phyloP scores from a whole-genome alignment of 139 green algal species.

The Chlorella sp. region DNA sequence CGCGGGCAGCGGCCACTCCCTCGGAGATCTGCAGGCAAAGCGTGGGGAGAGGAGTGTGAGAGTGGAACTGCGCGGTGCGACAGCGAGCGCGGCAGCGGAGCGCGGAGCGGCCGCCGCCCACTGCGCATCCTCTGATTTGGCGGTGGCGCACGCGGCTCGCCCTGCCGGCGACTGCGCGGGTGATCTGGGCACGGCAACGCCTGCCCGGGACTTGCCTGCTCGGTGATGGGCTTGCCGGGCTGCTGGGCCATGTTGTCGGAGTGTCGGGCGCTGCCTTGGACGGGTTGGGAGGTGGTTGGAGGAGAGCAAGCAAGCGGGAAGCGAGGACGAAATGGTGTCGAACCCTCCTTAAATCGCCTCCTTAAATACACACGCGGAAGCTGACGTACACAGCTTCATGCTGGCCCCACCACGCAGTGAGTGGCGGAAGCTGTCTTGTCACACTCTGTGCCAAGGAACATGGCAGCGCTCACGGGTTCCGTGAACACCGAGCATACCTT shows the following conservation, averaged over 20 bases:
- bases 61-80: background rate
- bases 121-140: too few species aligned
- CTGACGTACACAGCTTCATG: background rate
- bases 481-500: background rate
- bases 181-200: too few species aligned
- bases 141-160: too few species aligned
- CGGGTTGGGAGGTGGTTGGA: background rate
- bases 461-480: background rate
- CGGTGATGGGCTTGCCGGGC: constrained; percentile 18
- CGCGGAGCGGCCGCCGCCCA: too few species aligned
- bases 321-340: background rate
- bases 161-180: too few species aligned
- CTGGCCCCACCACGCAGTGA: background rate
- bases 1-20: background rate
- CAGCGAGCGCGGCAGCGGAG: too few species aligned
- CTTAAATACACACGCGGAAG: background rate
- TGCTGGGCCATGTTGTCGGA: background rate
- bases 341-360: background rate
- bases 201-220: background rate
- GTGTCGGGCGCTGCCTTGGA: background rate
- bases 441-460: background rate
- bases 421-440: background rate
- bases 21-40: background rate
- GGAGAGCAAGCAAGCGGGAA: background rate
- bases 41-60: background rate